A percentile compares a stretch with the other conserved stretches of the same genome.
Evolutionary conservation across 371 early-diverging fungal genomes (phyloP).

Genomic region (Mortierella sp.): DNA sequence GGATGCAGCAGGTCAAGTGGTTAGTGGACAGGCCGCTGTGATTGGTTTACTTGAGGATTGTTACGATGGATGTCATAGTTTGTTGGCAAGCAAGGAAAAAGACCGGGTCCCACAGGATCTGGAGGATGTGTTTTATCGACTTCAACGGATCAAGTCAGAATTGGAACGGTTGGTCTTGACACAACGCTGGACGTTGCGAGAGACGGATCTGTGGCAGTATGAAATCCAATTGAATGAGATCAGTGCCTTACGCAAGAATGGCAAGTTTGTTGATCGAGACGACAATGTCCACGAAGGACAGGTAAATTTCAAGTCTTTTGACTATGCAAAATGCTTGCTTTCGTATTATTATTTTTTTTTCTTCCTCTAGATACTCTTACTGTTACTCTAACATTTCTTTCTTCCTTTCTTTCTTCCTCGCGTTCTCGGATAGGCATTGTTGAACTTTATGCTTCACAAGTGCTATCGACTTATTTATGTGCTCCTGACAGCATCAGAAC

Average conservation of each 20-base stretch:
- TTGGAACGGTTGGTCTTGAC: constrained; percentile 80
- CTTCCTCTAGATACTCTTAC: neutral
- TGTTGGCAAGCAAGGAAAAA: constrained; percentile 82
- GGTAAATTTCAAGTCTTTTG: constrained; percentile 37
- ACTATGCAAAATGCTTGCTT: neutral
- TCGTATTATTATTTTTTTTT: neutral
- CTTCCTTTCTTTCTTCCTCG: too few relatives aligned
- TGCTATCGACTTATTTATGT: constrained; percentile 90
- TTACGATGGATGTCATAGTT: constrained; percentile 82
- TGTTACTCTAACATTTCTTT: too few relatives aligned
- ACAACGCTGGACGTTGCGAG: constrained; percentile 85
- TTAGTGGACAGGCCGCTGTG: constrained; percentile 86
- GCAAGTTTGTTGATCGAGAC: constrained; percentile 74
- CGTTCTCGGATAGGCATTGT: constrained; percentile 75
- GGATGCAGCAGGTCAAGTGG: constrained; percentile 63
- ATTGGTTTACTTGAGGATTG: constrained; percentile 85
- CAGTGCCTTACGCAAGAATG: constrained; percentile 71
- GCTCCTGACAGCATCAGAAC: constrained; percentile 82
- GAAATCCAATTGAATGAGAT: constrained; percentile 84
- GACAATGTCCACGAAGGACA: constrained; percentile 81
- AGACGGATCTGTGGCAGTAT: constrained; percentile 85
- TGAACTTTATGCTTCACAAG: constrained; percentile 87
- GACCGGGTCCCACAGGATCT: constrained; percentile 75
- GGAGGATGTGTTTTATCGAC: constrained; percentile 76
- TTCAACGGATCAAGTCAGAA: constrained; percentile 78